Conservation (phyloP, 148 eudicot genomes). For the Nyssa sinensis region DNA sequence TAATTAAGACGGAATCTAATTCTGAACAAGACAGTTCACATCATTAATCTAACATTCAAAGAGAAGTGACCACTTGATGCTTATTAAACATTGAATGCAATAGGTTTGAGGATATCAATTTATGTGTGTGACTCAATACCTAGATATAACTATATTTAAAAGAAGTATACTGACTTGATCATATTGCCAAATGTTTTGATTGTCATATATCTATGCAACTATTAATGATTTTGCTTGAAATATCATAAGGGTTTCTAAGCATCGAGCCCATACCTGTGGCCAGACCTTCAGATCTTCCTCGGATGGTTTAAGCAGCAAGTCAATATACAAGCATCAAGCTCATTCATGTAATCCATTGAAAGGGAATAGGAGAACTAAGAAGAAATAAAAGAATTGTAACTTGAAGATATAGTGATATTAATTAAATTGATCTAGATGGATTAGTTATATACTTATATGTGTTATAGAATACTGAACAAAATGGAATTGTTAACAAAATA, state of each 20-base stretch:
- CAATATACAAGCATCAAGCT: too few species aligned
- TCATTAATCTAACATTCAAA: neutral
- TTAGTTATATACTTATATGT: too few species aligned
- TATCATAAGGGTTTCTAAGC: neutral
- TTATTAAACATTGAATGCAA: neutral
- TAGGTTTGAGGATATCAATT: too few species aligned
- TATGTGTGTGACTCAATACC: too few species aligned
- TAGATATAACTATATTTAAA: neutral
- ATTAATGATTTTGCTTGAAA: neutral
- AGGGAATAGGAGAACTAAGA: too few species aligned
- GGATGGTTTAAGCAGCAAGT: conserved; percentile 58
- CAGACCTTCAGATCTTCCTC: conserved; percentile 63
- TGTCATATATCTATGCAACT: neutral
- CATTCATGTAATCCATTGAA: too few species aligned
- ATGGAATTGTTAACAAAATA: too few species aligned
- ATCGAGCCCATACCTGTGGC: conserved; percentile 65
- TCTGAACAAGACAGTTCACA: conserved; percentile 30
- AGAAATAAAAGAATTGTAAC: too few species aligned
- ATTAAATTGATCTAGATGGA: too few species aligned
- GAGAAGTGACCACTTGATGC: neutral
- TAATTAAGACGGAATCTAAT: conserved; percentile 78
- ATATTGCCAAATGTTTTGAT: neutral
- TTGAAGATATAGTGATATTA: too few species aligned
- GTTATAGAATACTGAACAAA: too few species aligned
- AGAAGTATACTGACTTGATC: neutral